Percentiles rank a stretch among this genome's conserved stretches.
phyloP scores from a whole-genome alignment of 345 rosid genomes.

The Hirschfeldia incana region DNA sequence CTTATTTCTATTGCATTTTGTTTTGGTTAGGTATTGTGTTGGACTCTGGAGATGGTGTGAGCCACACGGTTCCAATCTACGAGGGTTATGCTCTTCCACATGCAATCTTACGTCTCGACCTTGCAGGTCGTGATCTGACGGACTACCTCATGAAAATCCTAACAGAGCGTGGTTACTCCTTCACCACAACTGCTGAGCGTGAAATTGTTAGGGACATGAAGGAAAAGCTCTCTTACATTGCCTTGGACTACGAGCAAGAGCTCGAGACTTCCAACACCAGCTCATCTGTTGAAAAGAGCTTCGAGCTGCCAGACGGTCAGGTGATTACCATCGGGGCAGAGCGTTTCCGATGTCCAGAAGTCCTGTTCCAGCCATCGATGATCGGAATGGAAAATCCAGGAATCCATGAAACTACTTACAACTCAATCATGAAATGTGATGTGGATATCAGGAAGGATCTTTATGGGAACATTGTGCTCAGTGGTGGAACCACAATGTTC shows the following conservation, averaged over 20 bases:
- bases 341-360: conserved; percentile 74
- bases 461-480: conserved; percentile 63
- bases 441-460: conserved; percentile 69
- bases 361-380: conserved; percentile 70
- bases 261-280: conserved; percentile 63
- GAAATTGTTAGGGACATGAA: conserved; percentile 71
- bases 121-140: conserved; percentile 60
- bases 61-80: conserved; percentile 66
- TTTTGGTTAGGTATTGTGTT: conserved; percentile 53
- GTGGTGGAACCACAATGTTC: conserved; percentile 68
- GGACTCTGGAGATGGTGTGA: conserved; percentile 74
- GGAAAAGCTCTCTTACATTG: conserved; percentile 66
- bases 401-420: conserved; percentile 68
- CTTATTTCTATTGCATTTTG: not conserved
- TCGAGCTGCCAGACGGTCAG: conserved; percentile 70
- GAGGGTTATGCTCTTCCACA: conserved; percentile 70
- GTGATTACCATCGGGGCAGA: conserved; percentile 68
- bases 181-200: conserved; percentile 77
- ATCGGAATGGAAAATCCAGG: conserved; percentile 72
- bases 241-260: conserved; percentile 75
- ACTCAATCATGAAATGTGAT: conserved; percentile 62
- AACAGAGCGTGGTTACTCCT: conserved; percentile 66
- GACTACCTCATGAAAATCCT: conserved; percentile 67
- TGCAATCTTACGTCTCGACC: conserved; percentile 63
- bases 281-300: conserved; percentile 65